Conservation (phyloP, 257 asterid species). For the Hygrophila difformis region DNA sequence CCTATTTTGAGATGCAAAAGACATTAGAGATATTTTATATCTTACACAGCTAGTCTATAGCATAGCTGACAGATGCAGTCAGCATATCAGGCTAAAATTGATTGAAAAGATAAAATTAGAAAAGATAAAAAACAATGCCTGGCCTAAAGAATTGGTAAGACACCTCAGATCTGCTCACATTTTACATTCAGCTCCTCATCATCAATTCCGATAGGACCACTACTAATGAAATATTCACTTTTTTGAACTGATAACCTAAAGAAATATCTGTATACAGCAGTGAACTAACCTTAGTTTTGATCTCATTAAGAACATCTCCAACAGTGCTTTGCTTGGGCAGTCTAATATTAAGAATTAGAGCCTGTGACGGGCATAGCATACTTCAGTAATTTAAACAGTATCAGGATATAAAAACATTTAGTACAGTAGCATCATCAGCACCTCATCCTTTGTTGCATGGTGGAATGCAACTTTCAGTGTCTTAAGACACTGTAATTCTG, state of each 20-base stretch:
- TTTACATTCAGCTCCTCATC: slow-evolving; percentile 2
- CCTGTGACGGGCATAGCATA: slow-evolving; percentile 58
- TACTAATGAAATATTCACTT: slow-evolving; percentile 6
- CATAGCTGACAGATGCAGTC: neutral
- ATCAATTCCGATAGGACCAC: neutral
- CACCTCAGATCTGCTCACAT: no score
- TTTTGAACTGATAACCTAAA: neutral
- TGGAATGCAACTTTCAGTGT: slow-evolving; percentile 96
- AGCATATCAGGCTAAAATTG: neutral
- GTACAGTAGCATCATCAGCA: slow-evolving; percentile 21
- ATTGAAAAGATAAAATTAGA: neutral
- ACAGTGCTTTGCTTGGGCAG: slow-evolving; percentile 91
- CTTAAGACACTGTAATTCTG: slow-evolving; percentile 90
- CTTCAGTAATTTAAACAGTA: no score
- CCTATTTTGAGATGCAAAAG: slow-evolving; percentile 27
- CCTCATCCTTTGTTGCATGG: slow-evolving; percentile 94
- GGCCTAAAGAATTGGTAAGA: neutral
- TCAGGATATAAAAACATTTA: no score
- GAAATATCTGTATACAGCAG: slow-evolving; percentile 12
- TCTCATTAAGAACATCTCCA: slow-evolving; percentile 93
- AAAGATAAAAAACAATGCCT: neutral
- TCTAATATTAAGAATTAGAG: slow-evolving; percentile 71
- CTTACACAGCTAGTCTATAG: slow-evolving; percentile 12
- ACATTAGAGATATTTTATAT: slow-evolving; percentile 11
- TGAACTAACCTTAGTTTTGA: slow-evolving; percentile 71